Percentiles rank a stretch among this genome's conserved stretches.
These are phyloP conservation scores for Lichina pygmaea DNA, from an alignment of 495 filamentous ascomycete species.

Conservation along the genomic window DNA sequence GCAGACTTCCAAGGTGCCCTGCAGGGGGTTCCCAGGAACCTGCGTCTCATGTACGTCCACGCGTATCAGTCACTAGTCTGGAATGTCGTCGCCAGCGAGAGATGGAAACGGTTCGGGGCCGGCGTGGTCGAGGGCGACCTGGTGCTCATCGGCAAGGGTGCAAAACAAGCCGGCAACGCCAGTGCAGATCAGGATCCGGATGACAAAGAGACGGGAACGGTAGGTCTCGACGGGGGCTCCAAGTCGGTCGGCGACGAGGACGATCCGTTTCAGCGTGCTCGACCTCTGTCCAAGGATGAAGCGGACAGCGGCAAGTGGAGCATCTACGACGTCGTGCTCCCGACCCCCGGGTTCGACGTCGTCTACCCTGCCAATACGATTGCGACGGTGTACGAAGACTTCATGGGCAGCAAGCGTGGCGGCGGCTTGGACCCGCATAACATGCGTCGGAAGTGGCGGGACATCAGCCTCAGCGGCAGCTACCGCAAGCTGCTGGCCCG, in stretches of 20 bases:
- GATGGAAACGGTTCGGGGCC: constrained; percentile 44
- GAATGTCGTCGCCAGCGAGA: constrained; percentile 58
- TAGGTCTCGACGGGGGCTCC: constrained; percentile 29
- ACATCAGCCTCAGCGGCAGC: constrained; percentile 64
- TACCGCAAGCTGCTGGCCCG: constrained; percentile 68
- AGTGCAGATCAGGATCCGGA: constrained; percentile 9
- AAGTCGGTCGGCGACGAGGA: constrained; percentile 25
- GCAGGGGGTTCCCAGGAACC: constrained; percentile 41
- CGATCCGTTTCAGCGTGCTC: constrained; percentile 46
- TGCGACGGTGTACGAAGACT: constrained; percentile 47
- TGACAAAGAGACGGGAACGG: constrained; percentile 43
- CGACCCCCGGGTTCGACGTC: constrained; percentile 77
- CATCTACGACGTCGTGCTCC: constrained; percentile 81
- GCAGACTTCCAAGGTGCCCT: constrained; percentile 59
- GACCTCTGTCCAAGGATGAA: constrained; percentile 47
- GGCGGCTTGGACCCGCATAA: constrained; percentile 56
- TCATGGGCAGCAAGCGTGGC: constrained; percentile 57
- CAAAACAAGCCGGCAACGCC: constrained; percentile 13
- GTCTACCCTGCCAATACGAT: constrained; percentile 67
- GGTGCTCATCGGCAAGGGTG: constrained; percentile 36
- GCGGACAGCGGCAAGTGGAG: constrained; percentile 49
- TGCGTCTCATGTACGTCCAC: constrained; percentile 85
- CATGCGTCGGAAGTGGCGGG: constrained; percentile 67
- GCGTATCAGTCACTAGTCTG: constrained; percentile 87
- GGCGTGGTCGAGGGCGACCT: constrained; percentile 67